Percentiles rank a stretch among this genome's conserved stretches.
phyloP scores from a whole-genome alignment of 148 eudicot genomes.

The Rhododendron mucronatum region DNA sequence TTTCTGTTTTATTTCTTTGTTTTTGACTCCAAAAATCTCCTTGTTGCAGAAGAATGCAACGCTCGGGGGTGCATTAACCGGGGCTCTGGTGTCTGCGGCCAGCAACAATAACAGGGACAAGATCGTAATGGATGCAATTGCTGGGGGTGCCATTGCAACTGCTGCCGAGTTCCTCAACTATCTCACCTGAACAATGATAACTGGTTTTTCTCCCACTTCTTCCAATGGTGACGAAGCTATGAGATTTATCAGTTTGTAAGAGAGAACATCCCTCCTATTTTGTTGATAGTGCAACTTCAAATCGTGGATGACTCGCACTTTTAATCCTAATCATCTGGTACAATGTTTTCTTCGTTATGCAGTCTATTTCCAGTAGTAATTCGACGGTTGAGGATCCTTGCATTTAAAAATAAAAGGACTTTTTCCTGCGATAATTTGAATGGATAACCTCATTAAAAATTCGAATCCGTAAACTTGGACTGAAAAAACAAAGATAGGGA shows the following conservation, averaged over 20 bases:
- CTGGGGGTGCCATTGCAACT: conserved; percentile 89
- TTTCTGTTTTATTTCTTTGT: neutral
- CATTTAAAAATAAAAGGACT: neutral
- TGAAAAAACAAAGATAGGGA: neutral
- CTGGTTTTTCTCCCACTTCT: neutral
- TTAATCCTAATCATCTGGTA: neutral
- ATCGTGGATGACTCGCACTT: neutral
- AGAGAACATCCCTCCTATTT: neutral
- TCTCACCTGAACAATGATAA: conserved; percentile 29
- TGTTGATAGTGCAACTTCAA: neutral
- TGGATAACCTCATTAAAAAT: neutral
- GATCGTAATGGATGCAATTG: conserved; percentile 59
- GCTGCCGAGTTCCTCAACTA: conserved; percentile 67
- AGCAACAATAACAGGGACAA: conserved; percentile 49
- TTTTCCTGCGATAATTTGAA: neutral
- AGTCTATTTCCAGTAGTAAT: neutral
- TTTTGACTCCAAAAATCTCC: neutral
- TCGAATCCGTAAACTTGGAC: neutral
- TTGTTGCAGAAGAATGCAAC: conserved; percentile 69
- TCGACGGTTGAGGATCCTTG: neutral
- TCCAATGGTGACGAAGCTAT: neutral
- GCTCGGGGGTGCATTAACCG: conserved; percentile 76
- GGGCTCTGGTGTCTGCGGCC: conserved; percentile 65
- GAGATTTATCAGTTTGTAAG: neutral
- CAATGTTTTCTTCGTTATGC: neutral